Evolutionary conservation across 176 grass and related monocot genomes (phyloP).

Genomic region (Dactylis glomerata): DNA sequence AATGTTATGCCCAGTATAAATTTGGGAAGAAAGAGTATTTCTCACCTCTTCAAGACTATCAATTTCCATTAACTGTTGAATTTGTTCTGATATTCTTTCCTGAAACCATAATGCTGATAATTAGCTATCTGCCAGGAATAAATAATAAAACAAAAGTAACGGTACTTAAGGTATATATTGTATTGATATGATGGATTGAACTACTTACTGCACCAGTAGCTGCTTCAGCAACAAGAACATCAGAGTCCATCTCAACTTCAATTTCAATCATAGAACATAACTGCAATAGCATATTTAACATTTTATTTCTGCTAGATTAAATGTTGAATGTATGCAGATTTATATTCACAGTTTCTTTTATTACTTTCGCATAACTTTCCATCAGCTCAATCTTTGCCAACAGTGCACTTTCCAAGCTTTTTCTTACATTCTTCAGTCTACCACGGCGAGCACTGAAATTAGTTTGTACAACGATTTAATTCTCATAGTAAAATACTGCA

Average conservation of each 20-base stretch:
- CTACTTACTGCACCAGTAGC: conserved; percentile 77
- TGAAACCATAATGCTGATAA: conserved; percentile 27
- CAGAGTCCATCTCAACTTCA: conserved; percentile 96
- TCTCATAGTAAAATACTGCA: conserved; percentile 7
- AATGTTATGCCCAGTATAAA: conserved; percentile 1
- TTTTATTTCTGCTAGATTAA: not conserved
- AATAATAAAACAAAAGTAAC: conserved; percentile 10
- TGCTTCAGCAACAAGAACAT: conserved; percentile 94
- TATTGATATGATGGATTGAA: conserved; percentile 2
- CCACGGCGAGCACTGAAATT: conserved; percentile 66
- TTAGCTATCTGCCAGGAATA: conserved; percentile 7
- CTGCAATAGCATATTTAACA: conserved; percentile 40
- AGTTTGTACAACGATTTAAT: conserved; percentile 29
- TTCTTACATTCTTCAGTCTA: conserved; percentile 73
- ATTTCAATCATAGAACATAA: conserved; percentile 99
- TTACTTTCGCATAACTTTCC: conserved; percentile 93
- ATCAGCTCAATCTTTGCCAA: conserved; percentile 82
- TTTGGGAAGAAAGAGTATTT: conserved; percentile 13
- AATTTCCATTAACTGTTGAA: conserved; percentile 95
- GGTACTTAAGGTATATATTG: not conserved
- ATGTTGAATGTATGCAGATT: conserved; percentile 7
- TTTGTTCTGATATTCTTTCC: conserved; percentile 92
- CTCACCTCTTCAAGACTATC: conserved; percentile 98
- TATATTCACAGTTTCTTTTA: not conserved
- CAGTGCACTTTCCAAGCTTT: conserved; percentile 86